These are phyloP conservation scores for Microascus cirrosus DNA, from an alignment of 2,329 filamentous ascomycete species.

Conservation along the genomic window DNA sequence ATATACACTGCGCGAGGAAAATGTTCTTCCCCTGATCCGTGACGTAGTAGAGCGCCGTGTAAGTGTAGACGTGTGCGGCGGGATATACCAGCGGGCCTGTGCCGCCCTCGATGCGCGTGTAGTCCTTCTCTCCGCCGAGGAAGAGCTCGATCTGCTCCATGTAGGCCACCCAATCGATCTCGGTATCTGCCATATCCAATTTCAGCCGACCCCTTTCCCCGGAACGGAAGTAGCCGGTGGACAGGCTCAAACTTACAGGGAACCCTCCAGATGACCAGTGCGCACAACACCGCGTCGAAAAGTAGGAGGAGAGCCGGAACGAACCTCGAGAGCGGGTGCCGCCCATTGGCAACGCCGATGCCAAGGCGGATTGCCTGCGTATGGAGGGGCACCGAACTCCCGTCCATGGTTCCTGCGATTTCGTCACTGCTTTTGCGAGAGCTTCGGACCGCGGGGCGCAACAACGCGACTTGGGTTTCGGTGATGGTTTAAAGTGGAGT, in stretches of 20 bases:
- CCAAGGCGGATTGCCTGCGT: constrained; percentile 15
- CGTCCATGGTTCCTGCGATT: constrained; percentile 15
- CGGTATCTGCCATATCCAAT: constrained; percentile 56
- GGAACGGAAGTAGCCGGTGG: neutral
- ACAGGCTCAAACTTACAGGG: constrained; percentile 51
- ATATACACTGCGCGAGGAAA: constrained; percentile 69
- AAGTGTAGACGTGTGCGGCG: constrained; percentile 86
- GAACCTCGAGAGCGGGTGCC: constrained; percentile 34
- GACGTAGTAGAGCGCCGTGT: constrained; percentile 65
- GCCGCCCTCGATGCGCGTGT: constrained; percentile 71
- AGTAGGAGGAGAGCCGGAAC: constrained; percentile 53
- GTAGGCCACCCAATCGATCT: constrained; percentile 96
- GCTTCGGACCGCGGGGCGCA: neutral
- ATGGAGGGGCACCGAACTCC: constrained; percentile 12
- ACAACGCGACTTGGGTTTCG: neutral
- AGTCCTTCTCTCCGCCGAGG: constrained; percentile 76
- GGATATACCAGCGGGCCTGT: constrained; percentile 95
- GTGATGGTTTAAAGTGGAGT: neutral
- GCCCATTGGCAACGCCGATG: constrained; percentile 32
- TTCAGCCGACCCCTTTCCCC: neutral
- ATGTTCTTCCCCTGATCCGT: constrained; percentile 72
- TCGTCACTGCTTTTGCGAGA: neutral
- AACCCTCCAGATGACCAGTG: constrained; percentile 66
- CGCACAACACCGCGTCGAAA: constrained; percentile 61
- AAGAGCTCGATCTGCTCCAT: constrained; percentile 86